Conservation (phyloP, 345 rosid genomes). For the Brassica juncea region DNA sequence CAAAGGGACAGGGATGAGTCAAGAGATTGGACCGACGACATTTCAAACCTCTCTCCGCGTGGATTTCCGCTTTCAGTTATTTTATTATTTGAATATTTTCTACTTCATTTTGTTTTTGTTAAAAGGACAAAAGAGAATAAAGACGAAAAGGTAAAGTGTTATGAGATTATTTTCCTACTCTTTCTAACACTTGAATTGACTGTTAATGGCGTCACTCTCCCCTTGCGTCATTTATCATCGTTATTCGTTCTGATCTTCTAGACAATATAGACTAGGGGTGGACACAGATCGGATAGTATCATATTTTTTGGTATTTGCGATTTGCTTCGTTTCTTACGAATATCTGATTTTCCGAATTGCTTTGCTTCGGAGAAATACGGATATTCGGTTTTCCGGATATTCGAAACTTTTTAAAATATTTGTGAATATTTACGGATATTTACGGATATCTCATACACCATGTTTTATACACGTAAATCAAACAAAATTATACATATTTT, state of each 20-base stretch:
- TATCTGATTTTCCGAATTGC: too few species aligned
- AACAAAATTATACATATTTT: too few species aligned
- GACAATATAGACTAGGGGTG: too few species aligned
- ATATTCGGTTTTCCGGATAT: too few species aligned
- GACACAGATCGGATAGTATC: too few species aligned
- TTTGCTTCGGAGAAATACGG: too few species aligned
- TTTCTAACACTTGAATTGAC: not conserved
- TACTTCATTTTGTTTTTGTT: not conserved
- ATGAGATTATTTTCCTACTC: not conserved
- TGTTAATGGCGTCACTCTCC: slow-evolving; percentile 1
- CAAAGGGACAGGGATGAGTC: slow-evolving; percentile 9
- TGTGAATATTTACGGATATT: too few species aligned
- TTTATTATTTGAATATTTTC: not conserved
- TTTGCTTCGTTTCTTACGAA: too few species aligned
- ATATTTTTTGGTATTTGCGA: too few species aligned
- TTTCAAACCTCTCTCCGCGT: slow-evolving; percentile 44
- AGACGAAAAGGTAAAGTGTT: not conserved
- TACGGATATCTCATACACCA: too few species aligned
- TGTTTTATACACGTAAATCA: too few species aligned
- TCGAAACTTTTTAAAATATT: too few species aligned
- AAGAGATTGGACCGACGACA: slow-evolving; percentile 40
- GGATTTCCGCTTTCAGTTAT: not conserved
- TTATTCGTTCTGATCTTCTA: not conserved
- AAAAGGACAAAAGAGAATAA: not conserved
- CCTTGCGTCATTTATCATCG: slow-evolving; percentile 6